phyloP scores from a whole-genome alignment of 345 rosid species.

The Carallia pectinifolia region DNA sequence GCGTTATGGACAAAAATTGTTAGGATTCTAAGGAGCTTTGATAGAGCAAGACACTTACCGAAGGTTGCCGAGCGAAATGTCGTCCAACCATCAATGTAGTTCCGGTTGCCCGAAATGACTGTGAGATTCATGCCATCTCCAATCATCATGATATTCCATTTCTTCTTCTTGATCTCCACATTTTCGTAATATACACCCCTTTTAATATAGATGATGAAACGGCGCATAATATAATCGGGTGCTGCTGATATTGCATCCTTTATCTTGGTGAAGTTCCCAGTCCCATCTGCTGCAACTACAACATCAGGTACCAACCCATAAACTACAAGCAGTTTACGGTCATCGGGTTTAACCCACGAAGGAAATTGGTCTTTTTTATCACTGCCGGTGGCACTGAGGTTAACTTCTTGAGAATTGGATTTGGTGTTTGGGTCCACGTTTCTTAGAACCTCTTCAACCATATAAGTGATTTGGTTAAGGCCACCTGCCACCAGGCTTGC shows the following conservation, averaged over 20 bases:
- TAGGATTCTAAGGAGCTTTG: neutral
- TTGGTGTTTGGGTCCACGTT: slow-evolving; percentile 44
- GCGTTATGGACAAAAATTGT: neutral
- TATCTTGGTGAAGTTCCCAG: slow-evolving; percentile 28
- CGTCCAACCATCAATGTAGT: slow-evolving; percentile 32
- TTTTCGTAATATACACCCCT: slow-evolving; percentile 38
- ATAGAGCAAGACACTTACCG: slow-evolving; percentile 19
- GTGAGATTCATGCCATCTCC: slow-evolving; percentile 43
- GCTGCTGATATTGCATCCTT: slow-evolving; percentile 26
- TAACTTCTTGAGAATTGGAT: slow-evolving; percentile 15
- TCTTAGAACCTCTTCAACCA: slow-evolving; percentile 46
- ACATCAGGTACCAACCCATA: slow-evolving; percentile 23
- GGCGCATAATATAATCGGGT: slow-evolving; percentile 21
- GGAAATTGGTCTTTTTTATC: slow-evolving; percentile 40
- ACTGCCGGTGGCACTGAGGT: neutral
- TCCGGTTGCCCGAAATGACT: slow-evolving; percentile 38
- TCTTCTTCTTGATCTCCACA: slow-evolving; percentile 31
- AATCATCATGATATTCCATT: slow-evolving; percentile 34
- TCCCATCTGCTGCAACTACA: slow-evolving; percentile 29
- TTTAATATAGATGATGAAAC: slow-evolving; percentile 21
- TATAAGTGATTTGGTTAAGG: slow-evolving; percentile 47
- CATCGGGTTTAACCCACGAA: slow-evolving; percentile 53
- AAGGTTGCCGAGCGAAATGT: slow-evolving; percentile 36
- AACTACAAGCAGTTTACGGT: slow-evolving; percentile 24
- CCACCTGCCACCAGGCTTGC: slow-evolving; percentile 42